A percentile compares a stretch with the other conserved stretches of the same genome.
These are phyloP conservation scores for Polyporus tsugae DNA, from an alignment of 1,284 basidiomycete genomes.

Conservation along the genomic window DNA sequence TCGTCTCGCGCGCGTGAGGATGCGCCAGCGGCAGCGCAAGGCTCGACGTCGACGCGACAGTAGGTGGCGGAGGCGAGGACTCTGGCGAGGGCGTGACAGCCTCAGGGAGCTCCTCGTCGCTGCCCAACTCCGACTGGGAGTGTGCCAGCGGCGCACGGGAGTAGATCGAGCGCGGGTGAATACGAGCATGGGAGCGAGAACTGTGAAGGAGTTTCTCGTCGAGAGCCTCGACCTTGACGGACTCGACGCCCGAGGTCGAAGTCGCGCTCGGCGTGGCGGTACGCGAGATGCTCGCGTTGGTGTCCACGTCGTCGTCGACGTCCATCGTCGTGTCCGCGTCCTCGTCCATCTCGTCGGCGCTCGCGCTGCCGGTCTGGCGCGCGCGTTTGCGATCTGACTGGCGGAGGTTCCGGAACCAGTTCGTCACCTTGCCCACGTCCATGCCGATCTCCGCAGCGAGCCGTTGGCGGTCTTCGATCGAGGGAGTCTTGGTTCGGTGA, in stretches of 20 bases:
- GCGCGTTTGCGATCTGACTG: slow-evolving; percentile 74
- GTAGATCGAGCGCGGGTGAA: slow-evolving; percentile 34
- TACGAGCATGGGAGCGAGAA: neutral
- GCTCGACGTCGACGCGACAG: slow-evolving; percentile 32
- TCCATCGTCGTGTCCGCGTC: slow-evolving; percentile 34
- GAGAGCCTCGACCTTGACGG: slow-evolving; percentile 51
- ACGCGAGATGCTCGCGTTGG: slow-evolving; percentile 38
- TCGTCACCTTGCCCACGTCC: slow-evolving; percentile 85
- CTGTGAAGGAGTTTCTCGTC: slow-evolving; percentile 26
- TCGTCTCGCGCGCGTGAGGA: slow-evolving; percentile 32
- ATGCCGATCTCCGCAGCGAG: slow-evolving; percentile 78
- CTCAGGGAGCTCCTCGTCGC: slow-evolving; percentile 71
- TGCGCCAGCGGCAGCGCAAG: slow-evolving; percentile 30
- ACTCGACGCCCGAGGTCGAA: slow-evolving; percentile 41
- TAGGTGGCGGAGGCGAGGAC: slow-evolving; percentile 54
- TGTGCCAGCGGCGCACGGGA: slow-evolving; percentile 35
- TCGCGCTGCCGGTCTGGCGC: slow-evolving; percentile 35
- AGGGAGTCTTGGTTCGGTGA: slow-evolving; percentile 73
- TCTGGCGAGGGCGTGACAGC: slow-evolving; percentile 74
- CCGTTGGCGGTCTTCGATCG: slow-evolving; percentile 77
- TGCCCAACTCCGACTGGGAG: slow-evolving; percentile 59
- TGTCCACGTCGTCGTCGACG: slow-evolving; percentile 39
- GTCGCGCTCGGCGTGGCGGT: slow-evolving; percentile 36
- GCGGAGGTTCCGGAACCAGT: slow-evolving; percentile 84
- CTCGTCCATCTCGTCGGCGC: slow-evolving; percentile 41